Evolutionary conservation across 371 early-diverging fungal genomes (phyloP).

Genomic region (Mucor ambiguus): DNA sequence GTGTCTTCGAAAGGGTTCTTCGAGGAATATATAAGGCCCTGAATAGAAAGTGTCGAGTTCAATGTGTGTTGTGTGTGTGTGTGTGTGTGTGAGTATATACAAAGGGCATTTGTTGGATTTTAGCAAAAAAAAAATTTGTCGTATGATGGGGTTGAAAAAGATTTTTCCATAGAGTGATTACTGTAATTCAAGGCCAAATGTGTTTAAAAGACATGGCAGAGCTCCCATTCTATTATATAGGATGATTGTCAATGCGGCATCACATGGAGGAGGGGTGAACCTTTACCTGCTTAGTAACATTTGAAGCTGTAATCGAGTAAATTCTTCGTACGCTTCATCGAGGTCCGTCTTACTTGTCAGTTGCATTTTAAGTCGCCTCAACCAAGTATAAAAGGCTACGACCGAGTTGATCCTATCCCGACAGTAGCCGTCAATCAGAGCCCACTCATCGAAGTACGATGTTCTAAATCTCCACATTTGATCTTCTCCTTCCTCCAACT

Average conservation of each 20-base stretch:
- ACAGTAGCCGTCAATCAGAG: constrained; percentile 77
- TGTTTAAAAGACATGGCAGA: constrained; percentile 3
- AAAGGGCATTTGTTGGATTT: neutral
- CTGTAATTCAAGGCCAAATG: constrained; percentile 14
- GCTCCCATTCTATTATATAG: constrained; percentile 22
- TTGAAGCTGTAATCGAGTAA: constrained; percentile 69
- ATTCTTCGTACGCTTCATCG: constrained; percentile 73
- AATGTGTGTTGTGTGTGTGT: neutral
- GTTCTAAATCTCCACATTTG: constrained; percentile 67
- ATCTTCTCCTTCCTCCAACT: constrained; percentile 1
- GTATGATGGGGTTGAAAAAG: neutral
- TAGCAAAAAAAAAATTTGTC: neutral
- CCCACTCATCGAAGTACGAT: constrained; percentile 73
- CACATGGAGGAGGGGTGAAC: neutral
- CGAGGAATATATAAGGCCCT: neutral
- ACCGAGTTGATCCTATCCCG: constrained; percentile 81
- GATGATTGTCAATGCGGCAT: neutral
- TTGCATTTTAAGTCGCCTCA: constrained; percentile 76
- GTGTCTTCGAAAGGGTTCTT: neutral
- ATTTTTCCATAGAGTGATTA: neutral
- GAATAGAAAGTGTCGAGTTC: neutral
- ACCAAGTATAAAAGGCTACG: constrained; percentile 86
- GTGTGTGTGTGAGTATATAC: neutral
- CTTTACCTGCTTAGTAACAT: constrained; percentile 66
- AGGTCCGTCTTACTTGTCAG: constrained; percentile 56